Conservation (phyloP, 495 filamentous ascomycete species). For the Apiosordaria backusii region DNA sequence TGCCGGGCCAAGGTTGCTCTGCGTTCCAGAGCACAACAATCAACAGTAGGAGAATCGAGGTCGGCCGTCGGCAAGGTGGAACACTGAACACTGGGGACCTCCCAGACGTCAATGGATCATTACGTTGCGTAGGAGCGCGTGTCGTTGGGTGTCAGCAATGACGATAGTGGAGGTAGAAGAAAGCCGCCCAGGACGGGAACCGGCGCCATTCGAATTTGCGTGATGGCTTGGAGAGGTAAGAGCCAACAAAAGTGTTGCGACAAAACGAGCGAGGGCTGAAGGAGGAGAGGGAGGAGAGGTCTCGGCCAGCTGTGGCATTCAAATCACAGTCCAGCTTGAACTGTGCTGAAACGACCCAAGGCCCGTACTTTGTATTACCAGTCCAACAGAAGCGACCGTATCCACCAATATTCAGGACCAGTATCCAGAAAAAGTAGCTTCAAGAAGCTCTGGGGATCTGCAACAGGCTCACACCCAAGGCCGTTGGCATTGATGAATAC, state of each 20-base stretch:
- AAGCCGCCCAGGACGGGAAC: background rate
- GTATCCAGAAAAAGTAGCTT: background rate
- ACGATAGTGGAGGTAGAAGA: background rate
- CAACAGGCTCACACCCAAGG: background rate
- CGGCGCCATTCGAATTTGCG: background rate
- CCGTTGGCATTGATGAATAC: background rate
- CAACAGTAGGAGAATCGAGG: background rate
- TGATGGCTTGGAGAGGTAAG: background rate
- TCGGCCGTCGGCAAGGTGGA: background rate
- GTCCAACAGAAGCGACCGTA: conserved; percentile 1
- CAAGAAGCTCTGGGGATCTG: background rate
- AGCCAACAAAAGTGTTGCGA: background rate
- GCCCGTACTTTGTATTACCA: background rate
- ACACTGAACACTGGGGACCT: no score
- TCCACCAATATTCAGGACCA: background rate
- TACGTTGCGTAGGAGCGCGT: background rate
- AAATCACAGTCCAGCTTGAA: background rate
- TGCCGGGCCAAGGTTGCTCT: background rate
- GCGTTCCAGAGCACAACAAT: background rate
- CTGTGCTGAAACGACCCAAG: background rate
- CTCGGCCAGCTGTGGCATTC: background rate
- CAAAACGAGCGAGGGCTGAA: background rate
- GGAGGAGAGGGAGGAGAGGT: background rate
- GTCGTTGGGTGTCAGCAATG: background rate
- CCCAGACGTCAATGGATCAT: background rate